These are phyloP conservation scores for Schoenoplectus triqueter DNA, from an alignment of 202 grass and related monocot genomes.

Conservation along the genomic window DNA sequence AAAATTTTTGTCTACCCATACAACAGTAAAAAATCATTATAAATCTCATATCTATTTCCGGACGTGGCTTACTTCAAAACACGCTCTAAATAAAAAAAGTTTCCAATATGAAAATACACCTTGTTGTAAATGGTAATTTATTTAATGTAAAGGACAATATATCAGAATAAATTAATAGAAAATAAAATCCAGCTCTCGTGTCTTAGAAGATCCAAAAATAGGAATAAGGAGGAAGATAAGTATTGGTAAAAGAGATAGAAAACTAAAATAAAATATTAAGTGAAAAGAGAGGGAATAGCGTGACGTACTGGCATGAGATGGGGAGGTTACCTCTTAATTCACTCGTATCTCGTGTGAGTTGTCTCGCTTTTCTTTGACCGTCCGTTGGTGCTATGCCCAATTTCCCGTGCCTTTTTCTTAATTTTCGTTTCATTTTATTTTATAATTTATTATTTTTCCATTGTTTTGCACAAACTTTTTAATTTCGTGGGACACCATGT, in stretches of 20 bases:
- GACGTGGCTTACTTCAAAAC: too few relatives aligned
- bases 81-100: background rate
- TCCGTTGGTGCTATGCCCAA: conserved; percentile 21
- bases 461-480: conserved; percentile 31
- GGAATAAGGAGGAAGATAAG: conserved; percentile 30
- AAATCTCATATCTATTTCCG: background rate
- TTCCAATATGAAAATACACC: background rate
- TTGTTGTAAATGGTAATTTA: background rate
- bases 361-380: conserved; percentile 39
- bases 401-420: conserved; percentile 14
- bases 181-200: background rate
- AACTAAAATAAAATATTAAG: background rate
- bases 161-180: background rate
- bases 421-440: background rate
- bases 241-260: background rate
- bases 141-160: background rate
- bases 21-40: background rate
- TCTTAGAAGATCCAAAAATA: conserved; percentile 23
- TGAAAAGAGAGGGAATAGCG: background rate
- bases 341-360: conserved; percentile 35
- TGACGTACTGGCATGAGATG: conserved; percentile 6
- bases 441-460: background rate
- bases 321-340: conserved; percentile 19
- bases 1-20: too few relatives aligned
- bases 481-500: conserved; percentile 28